A percentile compares a stretch with the other conserved stretches of the same genome.
These are phyloP conservation scores for Nigrospora sphaerica DNA, from an alignment of 2,329 filamentous ascomycete species.

Conservation along the genomic window DNA sequence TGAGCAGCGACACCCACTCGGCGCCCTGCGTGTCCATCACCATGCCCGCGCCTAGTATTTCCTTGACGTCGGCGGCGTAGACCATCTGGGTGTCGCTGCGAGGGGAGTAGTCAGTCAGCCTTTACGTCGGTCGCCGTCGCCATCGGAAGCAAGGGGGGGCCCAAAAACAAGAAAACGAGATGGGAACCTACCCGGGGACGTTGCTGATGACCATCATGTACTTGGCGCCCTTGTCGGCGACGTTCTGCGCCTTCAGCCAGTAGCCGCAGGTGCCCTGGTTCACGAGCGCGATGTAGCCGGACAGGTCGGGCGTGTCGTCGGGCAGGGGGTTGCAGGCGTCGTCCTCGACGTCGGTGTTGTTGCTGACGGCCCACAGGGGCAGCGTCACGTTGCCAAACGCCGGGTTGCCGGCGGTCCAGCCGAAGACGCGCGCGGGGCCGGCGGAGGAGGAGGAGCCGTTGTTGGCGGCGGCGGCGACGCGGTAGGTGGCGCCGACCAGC, in stretches of 20 bases:
- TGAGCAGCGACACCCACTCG: background rate
- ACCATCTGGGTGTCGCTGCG: constrained; percentile 8
- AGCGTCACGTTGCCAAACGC: constrained; percentile 38
- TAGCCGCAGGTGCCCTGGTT: constrained; percentile 53
- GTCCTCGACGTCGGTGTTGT: constrained; percentile 37
- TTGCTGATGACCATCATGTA: constrained; percentile 60
- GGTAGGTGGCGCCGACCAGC: constrained; percentile 33
- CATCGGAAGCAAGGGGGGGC: constrained; percentile 7
- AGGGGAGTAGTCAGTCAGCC: constrained; percentile 15
- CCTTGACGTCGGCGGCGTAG: constrained; percentile 9
- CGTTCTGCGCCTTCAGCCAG: constrained; percentile 44
- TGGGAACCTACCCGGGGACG: constrained; percentile 18
- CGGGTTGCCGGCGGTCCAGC: constrained; percentile 33
- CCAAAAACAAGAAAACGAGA: background rate
- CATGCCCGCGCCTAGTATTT: constrained; percentile 16
- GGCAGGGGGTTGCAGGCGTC: constrained; percentile 47
- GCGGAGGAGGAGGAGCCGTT: constrained; percentile 17
- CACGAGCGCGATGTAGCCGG: constrained; percentile 50
- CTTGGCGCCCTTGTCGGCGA: constrained; percentile 46
- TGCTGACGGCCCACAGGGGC: constrained; percentile 41
- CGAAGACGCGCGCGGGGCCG: constrained; percentile 26
- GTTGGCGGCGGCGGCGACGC: constrained; percentile 26
- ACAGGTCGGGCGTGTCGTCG: constrained; percentile 47
- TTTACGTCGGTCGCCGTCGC: constrained; percentile 14
- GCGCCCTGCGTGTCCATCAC: constrained; percentile 9